Evolutionary conservation across 2,329 filamentous ascomycete genomes (phyloP).

Genomic region (Aureobasidium lini): DNA sequence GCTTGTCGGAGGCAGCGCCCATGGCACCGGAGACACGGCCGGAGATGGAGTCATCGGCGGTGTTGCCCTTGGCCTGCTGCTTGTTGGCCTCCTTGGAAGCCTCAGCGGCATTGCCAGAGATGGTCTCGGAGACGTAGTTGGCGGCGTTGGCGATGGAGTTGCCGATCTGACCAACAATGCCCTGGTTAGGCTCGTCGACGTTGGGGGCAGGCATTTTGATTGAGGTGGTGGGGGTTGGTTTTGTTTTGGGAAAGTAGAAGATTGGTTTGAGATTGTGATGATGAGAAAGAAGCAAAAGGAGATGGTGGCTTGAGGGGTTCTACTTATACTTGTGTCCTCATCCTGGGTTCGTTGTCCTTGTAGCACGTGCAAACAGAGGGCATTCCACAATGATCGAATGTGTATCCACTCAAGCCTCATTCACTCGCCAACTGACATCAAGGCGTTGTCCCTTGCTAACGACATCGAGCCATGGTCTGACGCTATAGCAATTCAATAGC

Average conservation of each 20-base stretch:
- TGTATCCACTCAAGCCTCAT: background rate
- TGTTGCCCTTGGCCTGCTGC: constrained; percentile 52
- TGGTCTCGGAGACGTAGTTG: constrained; percentile 61
- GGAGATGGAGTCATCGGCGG: constrained; percentile 42
- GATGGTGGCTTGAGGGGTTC: background rate
- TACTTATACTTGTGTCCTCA: constrained; percentile 8
- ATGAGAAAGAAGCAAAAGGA: constrained; percentile 1
- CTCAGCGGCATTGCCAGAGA: constrained; percentile 50
- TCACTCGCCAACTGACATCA: constrained; percentile 4
- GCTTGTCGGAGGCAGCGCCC: constrained; percentile 46
- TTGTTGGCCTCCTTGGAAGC: constrained; percentile 65
- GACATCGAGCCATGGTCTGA: constrained; percentile 9
- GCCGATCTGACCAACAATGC: constrained; percentile 29
- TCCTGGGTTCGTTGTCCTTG: background rate
- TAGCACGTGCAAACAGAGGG: background rate
- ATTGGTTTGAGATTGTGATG: constrained; percentile 2
- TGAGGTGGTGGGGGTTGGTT: constrained; percentile 17
- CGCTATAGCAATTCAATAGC: constrained; percentile 1
- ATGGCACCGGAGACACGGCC: constrained; percentile 50
- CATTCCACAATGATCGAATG: constrained; percentile 12
- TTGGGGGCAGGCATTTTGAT: constrained; percentile 38
- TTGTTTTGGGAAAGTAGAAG: constrained; percentile 2
- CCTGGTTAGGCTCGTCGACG: constrained; percentile 37
- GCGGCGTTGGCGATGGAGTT: constrained; percentile 44
- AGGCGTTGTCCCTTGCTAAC: constrained; percentile 11